A percentile compares a stretch with the other conserved stretches of the same genome.
These are phyloP conservation scores for Trametes coccinea DNA, from an alignment of 768 basidiomycete species.

Conservation along the genomic window DNA sequence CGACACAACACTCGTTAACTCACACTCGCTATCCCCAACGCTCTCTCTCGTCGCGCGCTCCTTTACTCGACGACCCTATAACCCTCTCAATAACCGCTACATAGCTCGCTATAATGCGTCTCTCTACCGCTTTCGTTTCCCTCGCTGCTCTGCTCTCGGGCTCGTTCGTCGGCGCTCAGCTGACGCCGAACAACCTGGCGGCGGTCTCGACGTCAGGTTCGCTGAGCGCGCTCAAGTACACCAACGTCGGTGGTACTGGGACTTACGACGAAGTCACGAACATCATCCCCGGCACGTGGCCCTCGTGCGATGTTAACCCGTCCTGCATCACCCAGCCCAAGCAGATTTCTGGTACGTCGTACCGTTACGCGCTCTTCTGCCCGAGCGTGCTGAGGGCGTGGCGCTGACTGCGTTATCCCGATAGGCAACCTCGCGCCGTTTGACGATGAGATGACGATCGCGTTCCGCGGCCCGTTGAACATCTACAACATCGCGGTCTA, in stretches of 20 bases:
- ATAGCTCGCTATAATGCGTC: not conserved
- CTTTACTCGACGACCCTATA: not conserved
- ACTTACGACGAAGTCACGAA: constrained; percentile 31
- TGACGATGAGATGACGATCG: constrained; percentile 31
- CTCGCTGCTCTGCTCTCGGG: constrained; percentile 19
- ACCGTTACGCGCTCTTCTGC: no score
- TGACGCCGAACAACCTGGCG: constrained; percentile 24
- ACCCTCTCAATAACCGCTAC: not conserved
- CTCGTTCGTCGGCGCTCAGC: constrained; percentile 13
- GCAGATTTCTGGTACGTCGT: constrained; percentile 21
- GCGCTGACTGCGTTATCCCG: not conserved
- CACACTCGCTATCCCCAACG: constrained; percentile 3
- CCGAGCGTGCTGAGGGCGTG: no score
- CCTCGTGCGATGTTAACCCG: constrained; percentile 27
- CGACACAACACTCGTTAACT: constrained; percentile 8
- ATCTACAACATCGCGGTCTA: constrained; percentile 33
- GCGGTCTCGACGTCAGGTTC: constrained; percentile 23
- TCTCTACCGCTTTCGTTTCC: constrained; percentile 15
- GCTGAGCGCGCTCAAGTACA: constrained; percentile 32
- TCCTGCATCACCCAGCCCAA: constrained; percentile 26
- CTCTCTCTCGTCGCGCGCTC: constrained; percentile 5
- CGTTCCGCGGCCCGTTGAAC: constrained; percentile 30
- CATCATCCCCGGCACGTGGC: constrained; percentile 30
- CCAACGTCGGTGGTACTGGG: constrained; percentile 30
- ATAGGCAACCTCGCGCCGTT: constrained; percentile 33